These are phyloP conservation scores for Penicillium silybi DNA, from an alignment of 495 filamentous ascomycete genomes.

Conservation along the genomic window DNA sequence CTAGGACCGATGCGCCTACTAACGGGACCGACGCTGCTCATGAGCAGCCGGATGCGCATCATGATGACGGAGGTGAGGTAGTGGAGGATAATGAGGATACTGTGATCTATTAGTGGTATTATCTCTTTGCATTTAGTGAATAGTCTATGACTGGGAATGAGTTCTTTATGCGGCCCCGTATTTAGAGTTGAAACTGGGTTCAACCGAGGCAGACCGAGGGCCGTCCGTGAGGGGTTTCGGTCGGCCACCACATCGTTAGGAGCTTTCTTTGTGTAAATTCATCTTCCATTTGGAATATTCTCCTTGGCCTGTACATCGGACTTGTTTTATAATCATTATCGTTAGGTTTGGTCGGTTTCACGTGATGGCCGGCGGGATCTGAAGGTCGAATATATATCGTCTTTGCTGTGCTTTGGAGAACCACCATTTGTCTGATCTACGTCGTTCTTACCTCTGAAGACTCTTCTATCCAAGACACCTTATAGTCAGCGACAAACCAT, in stretches of 20 bases:
- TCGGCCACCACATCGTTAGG: background rate
- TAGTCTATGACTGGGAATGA: background rate
- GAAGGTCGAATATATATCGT: conserved; percentile 3
- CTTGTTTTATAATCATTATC: background rate
- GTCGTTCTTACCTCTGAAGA: too few species aligned
- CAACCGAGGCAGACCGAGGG: conserved; percentile 10
- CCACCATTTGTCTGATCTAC: background rate
- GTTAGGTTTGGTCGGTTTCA: background rate
- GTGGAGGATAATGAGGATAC: conserved; percentile 79
- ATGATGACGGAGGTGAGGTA: conserved; percentile 63
- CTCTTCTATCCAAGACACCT: background rate
- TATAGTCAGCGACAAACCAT: background rate
- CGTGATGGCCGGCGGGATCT: background rate
- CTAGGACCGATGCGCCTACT: conserved; percentile 12
- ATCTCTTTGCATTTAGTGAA: background rate
- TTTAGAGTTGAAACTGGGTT: background rate
- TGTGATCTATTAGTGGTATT: conserved; percentile 69
- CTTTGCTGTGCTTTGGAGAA: background rate
- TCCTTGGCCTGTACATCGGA: background rate
- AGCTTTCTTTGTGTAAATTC: background rate
- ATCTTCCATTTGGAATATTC: background rate
- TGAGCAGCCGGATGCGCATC: conserved; percentile 27
- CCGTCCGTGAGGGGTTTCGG: conserved; percentile 1
- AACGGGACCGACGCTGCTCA: conserved; percentile 14
- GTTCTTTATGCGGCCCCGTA: background rate